phyloP scores from a whole-genome alignment of 345 rosid species.

The Theobroma cacao region DNA sequence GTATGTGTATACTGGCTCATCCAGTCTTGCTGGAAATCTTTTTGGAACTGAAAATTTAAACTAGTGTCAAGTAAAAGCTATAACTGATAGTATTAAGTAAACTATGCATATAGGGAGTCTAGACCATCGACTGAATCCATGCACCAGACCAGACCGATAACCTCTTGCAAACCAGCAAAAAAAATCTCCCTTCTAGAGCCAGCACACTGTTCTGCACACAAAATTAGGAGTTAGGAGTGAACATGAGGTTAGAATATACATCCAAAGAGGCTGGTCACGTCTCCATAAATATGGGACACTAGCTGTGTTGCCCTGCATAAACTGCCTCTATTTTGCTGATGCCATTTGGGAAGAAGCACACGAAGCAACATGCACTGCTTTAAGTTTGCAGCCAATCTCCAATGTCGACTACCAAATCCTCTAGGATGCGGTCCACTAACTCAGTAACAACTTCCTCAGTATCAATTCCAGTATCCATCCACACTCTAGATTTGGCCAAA shows the following conservation, averaged over 20 bases:
- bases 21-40: background rate
- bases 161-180: too few relatives aligned
- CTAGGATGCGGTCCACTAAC: slow-evolving; percentile 45
- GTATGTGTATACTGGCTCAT: background rate
- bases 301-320: background rate
- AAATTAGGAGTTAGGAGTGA: too few relatives aligned
- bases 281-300: background rate
- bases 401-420: slow-evolving; percentile 45
- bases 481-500: slow-evolving; percentile 41
- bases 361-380: background rate
- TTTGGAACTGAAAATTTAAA: background rate
- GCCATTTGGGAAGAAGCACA: background rate
- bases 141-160: too few relatives aligned
- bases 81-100: background rate
- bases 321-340: background rate
- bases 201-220: too few relatives aligned
- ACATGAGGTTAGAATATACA: background rate
- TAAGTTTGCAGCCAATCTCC: slow-evolving; percentile 25
- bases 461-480: slow-evolving; percentile 46
- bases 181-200: too few relatives aligned
- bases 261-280: background rate
- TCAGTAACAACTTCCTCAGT: slow-evolving; percentile 47
- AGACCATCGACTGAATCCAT: too few relatives aligned
- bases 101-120: background rate
- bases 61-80: background rate